Base-by-base conservation (phyloP, 1,284 basidiomycete species). In the Apiotrichum mycotoxinovorans region DNA sequence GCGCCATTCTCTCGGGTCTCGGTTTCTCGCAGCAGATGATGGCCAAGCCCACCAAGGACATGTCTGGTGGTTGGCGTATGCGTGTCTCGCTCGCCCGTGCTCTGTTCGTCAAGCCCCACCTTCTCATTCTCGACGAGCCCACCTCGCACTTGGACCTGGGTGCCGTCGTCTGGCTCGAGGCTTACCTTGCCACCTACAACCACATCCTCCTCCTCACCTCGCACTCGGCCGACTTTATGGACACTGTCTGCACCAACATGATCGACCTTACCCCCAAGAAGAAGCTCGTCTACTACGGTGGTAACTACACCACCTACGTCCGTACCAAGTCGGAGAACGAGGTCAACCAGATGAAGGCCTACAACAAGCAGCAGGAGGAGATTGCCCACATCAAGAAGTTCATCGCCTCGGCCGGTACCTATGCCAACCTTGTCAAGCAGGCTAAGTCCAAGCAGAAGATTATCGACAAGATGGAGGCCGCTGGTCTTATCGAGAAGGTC, bases 401-500 rank as follows among this genome's bases (percentile, higher is more conserved):
- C 83, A 98, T 98, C 68, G 92, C 95, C 17, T 94, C 90, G 42
- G 95, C 95, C 43, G 95, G 95, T 86, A 98, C 95, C 46, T 98
- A 98, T 74, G 95, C 95, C 73, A 98, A 98, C 79, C 84, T 98
- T 68, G 95, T 98, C 72, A 91, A 88, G 76, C 95, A 98, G 80
- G 95, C 95, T 70, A 98, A 98, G 82, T 97, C 93, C 49, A 98
- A 98, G 81, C 95, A 98, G 79, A 98, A 98, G 79, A 96, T 96
- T 65, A 96, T 98, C 78, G 95, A 98, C 83, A 98, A 98, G 85
- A 98, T 98, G 95, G 95, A 98, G 82, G 95, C 95, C n/a, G 95
- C 94, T 15, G 95, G 95, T 68, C 83, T 98, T 43, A 83, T 98
- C 70, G 91, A 98, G 79, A 91, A 91, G 78, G 81, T 97, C 56